These are phyloP conservation scores for Jatropha multifida DNA, from an alignment of 441 rosid species.

Conservation along the genomic window DNA sequence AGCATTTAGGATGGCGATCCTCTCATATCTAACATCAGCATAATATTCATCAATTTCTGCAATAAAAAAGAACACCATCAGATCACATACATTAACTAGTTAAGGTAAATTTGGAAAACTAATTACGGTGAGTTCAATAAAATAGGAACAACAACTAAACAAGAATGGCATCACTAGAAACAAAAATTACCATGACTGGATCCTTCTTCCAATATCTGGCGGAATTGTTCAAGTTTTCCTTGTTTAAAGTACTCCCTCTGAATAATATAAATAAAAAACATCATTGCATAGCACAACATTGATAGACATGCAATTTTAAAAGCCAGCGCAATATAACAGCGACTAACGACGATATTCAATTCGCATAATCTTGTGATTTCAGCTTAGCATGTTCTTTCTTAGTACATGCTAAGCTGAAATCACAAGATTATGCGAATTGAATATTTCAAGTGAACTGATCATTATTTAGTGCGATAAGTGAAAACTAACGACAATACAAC, in stretches of 20 bases:
- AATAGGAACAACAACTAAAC: not conserved
- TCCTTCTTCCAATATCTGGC: slow-evolving; percentile 96
- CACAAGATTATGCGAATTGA: not conserved
- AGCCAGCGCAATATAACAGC: not conserved
- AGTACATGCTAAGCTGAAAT: not conserved
- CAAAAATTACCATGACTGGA: slow-evolving; percentile 76
- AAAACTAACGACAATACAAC: not conserved
- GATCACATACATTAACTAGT: not conserved
- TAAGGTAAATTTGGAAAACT: not conserved
- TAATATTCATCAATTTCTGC: slow-evolving; percentile 97
- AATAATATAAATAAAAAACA: slow-evolving; percentile 15
- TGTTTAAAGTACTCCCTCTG: slow-evolving; percentile 99
- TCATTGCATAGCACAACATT: not conserved
- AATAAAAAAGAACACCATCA: not conserved
- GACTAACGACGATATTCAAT: not conserved
- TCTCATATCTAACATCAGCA: slow-evolving; percentile 94
- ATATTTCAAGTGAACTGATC: not conserved
- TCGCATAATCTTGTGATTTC: not conserved
- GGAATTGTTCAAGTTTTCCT: slow-evolving; percentile 88
- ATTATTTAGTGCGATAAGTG: not conserved
- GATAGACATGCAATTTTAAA: not conserved
- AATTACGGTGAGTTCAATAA: not conserved
- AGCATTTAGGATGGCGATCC: slow-evolving; percentile 97
- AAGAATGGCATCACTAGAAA: not conserved
- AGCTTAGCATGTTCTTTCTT: too few species aligned